Base-by-base conservation (phyloP, 805 yeast species). In the Lipomyces yamadae region DNA sequence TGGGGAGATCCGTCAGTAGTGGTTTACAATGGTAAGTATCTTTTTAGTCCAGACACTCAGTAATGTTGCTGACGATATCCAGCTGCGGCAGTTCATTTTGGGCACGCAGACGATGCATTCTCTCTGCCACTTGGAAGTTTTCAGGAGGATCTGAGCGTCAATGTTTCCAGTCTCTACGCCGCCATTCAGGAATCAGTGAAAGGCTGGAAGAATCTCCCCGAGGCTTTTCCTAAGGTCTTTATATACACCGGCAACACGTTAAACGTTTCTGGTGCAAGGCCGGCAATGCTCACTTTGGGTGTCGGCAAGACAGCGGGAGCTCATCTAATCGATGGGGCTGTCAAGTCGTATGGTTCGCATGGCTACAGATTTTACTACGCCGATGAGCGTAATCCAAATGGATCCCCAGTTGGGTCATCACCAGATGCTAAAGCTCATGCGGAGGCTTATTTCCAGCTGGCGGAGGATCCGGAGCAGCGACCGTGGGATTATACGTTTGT, bases 401-500 rank as follows among this genome's bases (percentile, higher is more conserved):
- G 55, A 5, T 11, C 24, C n/a, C 55, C 55, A 0, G 55, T 29
- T 5, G 55, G 55, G 0, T 18, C 30, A 18, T n/a, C 29, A 11
- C 15, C 15, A 0, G 55, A 52, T 52, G 55, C 24, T 13, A 24
- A n/a, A 15, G 55, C 55, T 10, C 55, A 52, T 29, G n/a, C 15
- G 10, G 55, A 52, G 33, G 5, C 8, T 13, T 52, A 52, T 15
- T 52, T 29, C 55, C 55, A 52, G 55, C 55, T 52, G 2, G 55
- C 55, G 55, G 55, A 52, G 30, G 55, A 52, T 15, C 55, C 55
- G 29, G 33, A 29, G 33, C 55, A 52, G 55, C 24, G 55, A 52
- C 55, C 55, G 24, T 52, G 55, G 55, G 55, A 52, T 13, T 52
- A 52, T 7, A 52, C 55, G 30, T 52, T 52, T 52, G 55, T 52